Conservation (phyloP, 352 stramenopile genomes). For the Pythium sp. region DNA sequence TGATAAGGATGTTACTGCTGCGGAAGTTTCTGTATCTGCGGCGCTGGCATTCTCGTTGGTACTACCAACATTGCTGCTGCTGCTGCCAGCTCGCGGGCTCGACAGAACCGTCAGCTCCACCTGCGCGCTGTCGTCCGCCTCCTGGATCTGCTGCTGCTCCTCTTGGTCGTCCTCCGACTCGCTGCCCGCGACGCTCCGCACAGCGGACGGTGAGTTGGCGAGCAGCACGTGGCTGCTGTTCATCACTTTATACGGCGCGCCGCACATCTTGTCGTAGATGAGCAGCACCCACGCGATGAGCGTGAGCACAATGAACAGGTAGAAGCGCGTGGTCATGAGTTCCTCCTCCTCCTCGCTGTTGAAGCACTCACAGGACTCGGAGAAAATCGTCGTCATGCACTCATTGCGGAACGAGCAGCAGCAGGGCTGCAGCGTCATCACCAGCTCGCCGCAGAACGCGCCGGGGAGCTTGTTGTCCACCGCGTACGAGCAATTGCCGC, state of each 20-base stretch:
- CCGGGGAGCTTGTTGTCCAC: constrained; percentile 45
- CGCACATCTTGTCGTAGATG: constrained; percentile 76
- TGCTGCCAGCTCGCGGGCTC: constrained; percentile 9
- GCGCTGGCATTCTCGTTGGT: neutral
- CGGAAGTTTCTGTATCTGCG: neutral
- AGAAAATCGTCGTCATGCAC: constrained; percentile 77
- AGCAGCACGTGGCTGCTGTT: constrained; percentile 74
- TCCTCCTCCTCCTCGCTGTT: constrained; percentile 52
- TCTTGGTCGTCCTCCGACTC: constrained; percentile 34
- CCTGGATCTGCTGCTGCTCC: constrained; percentile 1
- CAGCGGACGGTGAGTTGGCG: constrained; percentile 50
- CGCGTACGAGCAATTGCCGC: constrained; percentile 63
- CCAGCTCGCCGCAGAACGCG: constrained; percentile 68
- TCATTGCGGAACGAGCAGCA: constrained; percentile 75
- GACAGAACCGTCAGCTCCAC: constrained; percentile 15
- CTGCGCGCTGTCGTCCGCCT: constrained; percentile 5
- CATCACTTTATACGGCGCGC: constrained; percentile 71
- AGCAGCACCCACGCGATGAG: constrained; percentile 54
- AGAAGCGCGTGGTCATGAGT: constrained; percentile 68
- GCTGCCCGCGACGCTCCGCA: constrained; percentile 24
- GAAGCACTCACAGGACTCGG: constrained; percentile 65
- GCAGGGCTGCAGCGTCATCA: constrained; percentile 65
- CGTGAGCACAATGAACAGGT: constrained; percentile 66
- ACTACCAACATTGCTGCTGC: neutral
- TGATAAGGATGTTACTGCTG: too few species aligned